Conservation (phyloP, 139 green algal genomes). For the Pycnococcus provasolii region DNA sequence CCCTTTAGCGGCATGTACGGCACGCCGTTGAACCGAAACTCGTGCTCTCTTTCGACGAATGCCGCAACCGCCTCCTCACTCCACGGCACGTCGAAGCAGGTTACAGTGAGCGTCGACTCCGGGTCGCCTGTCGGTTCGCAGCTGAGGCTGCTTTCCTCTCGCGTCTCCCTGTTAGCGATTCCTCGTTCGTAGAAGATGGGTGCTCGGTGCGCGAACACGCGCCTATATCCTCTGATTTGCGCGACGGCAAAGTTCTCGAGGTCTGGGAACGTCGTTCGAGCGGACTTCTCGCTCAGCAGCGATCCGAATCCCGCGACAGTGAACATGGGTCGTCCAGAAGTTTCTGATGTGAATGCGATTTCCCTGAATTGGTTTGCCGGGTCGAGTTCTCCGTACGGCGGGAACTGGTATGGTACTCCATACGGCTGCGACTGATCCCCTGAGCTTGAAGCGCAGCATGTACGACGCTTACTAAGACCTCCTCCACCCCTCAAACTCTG, state of each 20-base stretch:
- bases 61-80: slow-evolving; percentile 33
- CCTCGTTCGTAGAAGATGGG: slow-evolving; percentile 70
- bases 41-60: slow-evolving; percentile 76
- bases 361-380: no score
- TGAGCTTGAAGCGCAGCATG: no score
- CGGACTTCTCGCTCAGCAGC: slow-evolving; percentile 49
- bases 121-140: slow-evolving; percentile 15
- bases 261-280: slow-evolving; percentile 68
- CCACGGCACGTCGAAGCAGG: slow-evolving; percentile 21
- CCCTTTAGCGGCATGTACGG: not conserved
- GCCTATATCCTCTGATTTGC: slow-evolving; percentile 52
- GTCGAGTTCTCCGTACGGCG: no score
- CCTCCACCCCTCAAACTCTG: no score
- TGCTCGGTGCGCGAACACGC: slow-evolving; percentile 76
- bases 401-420: no score
- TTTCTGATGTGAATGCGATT: no score
- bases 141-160: slow-evolving; percentile 32
- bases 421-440: no score
- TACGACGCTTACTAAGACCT: no score
- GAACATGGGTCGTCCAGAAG: not conserved
- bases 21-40: slow-evolving; percentile 76
- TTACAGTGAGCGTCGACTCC: slow-evolving; percentile 11
- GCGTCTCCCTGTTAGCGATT: slow-evolving; percentile 53
- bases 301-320: slow-evolving; percentile 59
- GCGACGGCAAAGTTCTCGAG: slow-evolving; percentile 57